phyloP scores from a whole-genome alignment of 2,329 filamentous ascomycete species.

The Blastomyces parvus region DNA sequence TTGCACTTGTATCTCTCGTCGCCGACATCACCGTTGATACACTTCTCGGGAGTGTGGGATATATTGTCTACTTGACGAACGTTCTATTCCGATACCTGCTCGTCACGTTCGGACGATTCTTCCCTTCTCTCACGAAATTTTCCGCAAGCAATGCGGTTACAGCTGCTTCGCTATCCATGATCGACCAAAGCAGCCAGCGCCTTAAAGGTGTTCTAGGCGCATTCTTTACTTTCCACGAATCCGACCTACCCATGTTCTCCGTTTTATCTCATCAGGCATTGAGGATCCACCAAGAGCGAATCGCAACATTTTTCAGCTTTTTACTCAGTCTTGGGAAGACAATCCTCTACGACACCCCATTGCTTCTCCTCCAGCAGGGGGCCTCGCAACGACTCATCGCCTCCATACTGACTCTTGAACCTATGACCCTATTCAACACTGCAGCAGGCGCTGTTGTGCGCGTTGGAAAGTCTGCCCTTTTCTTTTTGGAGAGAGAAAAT shows the following conservation, averaged over 20 bases:
- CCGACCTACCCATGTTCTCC: conserved; percentile 67
- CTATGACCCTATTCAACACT: neutral
- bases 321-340: conserved; percentile 36
- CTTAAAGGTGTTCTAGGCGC: conserved; percentile 30
- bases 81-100: conserved; percentile 27
- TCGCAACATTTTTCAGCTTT: conserved; percentile 36
- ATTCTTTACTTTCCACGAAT: conserved; percentile 37
- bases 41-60: conserved; percentile 55
- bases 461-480: conserved; percentile 19
- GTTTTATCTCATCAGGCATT: conserved; percentile 65
- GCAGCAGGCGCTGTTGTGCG: conserved; percentile 11
- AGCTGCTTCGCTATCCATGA: conserved; percentile 34
- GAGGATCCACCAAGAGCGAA: conserved; percentile 48
- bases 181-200: conserved; percentile 34
- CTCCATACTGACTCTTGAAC: neutral
- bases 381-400: conserved; percentile 7
- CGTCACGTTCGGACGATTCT: conserved; percentile 26
- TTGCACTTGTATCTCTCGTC: conserved; percentile 60
- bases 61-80: conserved; percentile 34
- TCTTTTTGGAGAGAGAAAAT: conserved; percentile 21
- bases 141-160: conserved; percentile 30
- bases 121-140: conserved; percentile 31
- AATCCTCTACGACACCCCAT: conserved; percentile 31
- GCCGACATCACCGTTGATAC: conserved; percentile 75
- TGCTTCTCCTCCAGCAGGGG: conserved; percentile 15